These are phyloP conservation scores for Trametes hirsuta DNA, from an alignment of 1,284 basidiomycete species.

Conservation along the genomic window DNA sequence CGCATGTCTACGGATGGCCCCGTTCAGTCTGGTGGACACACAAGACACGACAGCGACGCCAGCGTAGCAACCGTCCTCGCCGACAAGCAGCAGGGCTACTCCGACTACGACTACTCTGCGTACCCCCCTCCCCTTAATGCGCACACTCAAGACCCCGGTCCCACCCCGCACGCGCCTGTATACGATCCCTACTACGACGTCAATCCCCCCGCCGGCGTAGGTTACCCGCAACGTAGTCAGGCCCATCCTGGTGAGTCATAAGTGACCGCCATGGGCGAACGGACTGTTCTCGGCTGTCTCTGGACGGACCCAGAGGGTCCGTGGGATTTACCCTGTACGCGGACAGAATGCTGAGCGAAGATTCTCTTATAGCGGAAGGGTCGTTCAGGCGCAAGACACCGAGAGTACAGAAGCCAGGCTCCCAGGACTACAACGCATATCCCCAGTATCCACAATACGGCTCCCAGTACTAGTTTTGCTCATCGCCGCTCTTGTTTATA, in stretches of 20 bases:
- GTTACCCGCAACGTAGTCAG: constrained; percentile 45
- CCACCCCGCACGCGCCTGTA: constrained; percentile 41
- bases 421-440: constrained; percentile 27
- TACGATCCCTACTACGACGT: constrained; percentile 29
- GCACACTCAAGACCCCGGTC: constrained; percentile 47
- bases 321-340: constrained; percentile 8
- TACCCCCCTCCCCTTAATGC: constrained; percentile 39
- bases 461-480: constrained; percentile 14
- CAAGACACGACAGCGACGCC: constrained; percentile 50
- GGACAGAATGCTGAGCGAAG: constrained; percentile 22
- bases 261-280: constrained; percentile 3
- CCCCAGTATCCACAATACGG: constrained; percentile 11
- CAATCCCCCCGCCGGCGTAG: constrained; percentile 32
- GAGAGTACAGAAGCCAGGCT: constrained; percentile 38
- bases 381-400: constrained; percentile 57
- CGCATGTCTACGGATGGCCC: constrained; percentile 55
- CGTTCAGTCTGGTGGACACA: constrained; percentile 30
- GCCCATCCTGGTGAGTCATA: constrained; percentile 55
- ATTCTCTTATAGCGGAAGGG: constrained; percentile 47
- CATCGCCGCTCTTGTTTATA: constrained; percentile 9
- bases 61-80: constrained; percentile 61
- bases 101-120: constrained; percentile 40
- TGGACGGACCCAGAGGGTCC: constrained; percentile 28
- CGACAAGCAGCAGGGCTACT: constrained; percentile 51
- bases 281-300: constrained; percentile 20